Percentiles rank a stretch among this genome's conserved stretches.
These are phyloP conservation scores for Aspergillus haitiensis DNA, from an alignment of 495 filamentous ascomycete species.

Conservation along the genomic window DNA sequence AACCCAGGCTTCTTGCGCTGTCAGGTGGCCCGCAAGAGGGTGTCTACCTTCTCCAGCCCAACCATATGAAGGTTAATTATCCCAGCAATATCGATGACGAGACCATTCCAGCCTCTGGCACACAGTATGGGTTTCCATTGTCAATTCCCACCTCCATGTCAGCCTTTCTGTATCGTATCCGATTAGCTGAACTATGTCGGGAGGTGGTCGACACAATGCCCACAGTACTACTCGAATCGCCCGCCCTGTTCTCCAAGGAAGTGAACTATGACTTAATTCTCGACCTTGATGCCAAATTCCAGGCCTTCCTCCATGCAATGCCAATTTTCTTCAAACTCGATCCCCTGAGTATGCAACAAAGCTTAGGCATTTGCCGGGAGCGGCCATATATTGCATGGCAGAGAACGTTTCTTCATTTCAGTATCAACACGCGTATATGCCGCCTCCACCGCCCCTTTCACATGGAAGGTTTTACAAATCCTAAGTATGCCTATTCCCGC, in stretches of 20 bases:
- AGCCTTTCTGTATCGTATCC: conserved; percentile 27
- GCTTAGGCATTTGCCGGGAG: conserved; percentile 23
- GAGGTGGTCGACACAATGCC: conserved; percentile 33
- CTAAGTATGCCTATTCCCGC: conserved; percentile 33
- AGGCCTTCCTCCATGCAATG: conserved; percentile 19
- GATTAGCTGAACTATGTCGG: conserved; percentile 29
- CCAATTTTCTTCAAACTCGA: conserved; percentile 29
- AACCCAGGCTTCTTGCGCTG: conserved; percentile 28
- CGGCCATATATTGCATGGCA: conserved; percentile 31
- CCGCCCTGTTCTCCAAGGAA: conserved; percentile 5
- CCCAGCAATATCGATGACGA: conserved; percentile 35
- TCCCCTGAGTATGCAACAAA: conserved; percentile 25
- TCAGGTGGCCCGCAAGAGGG: conserved; percentile 30
- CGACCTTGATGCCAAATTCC: conserved; percentile 27
- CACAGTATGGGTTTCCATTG: conserved; percentile 18
- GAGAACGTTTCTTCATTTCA: conserved; percentile 26
- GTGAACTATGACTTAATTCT: conserved; percentile 29
- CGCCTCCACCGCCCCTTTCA: conserved; percentile 35
- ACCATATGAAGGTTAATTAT: conserved; percentile 35
- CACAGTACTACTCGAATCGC: conserved; percentile 22
- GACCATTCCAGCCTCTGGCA: conserved; percentile 17
- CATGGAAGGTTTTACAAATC: conserved; percentile 27
- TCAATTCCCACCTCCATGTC: conserved; percentile 28
- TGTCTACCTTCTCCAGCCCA: conserved; percentile 30
- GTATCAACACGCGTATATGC: conserved; percentile 30